A percentile compares a stretch with the other conserved stretches of the same genome.
Evolutionary conservation across 2,329 filamentous ascomycete species (phyloP).

Genomic region (Anthostomella pinea): DNA sequence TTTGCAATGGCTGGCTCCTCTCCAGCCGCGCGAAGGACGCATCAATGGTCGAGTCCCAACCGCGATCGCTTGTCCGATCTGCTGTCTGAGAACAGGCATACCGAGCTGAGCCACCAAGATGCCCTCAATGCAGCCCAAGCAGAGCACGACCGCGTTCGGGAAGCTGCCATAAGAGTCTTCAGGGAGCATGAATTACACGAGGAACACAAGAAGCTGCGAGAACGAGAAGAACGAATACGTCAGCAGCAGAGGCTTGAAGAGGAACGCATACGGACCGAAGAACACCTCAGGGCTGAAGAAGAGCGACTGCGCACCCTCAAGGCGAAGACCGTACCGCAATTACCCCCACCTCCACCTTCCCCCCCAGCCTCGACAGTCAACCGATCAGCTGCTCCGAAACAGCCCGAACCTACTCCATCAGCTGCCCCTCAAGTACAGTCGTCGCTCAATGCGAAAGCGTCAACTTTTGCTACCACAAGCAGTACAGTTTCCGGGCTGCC

Average conservation of each 20-base stretch:
- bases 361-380: constrained; percentile 1
- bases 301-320: constrained; percentile 46
- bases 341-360: no score
- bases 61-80: constrained; percentile 54
- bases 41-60: constrained; percentile 41
- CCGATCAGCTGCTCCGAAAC: not conserved
- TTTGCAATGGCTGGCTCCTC: constrained; percentile 44
- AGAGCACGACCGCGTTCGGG: constrained; percentile 64
- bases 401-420: not conserved
- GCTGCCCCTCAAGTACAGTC: constrained; percentile 1
- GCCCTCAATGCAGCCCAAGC: constrained; percentile 64
- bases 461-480: no score
- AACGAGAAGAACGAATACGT: constrained; percentile 38
- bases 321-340: constrained; percentile 43
- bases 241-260: constrained; percentile 45
- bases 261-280: constrained; percentile 44
- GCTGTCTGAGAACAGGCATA: constrained; percentile 60
- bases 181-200: constrained; percentile 46
- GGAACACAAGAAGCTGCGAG: constrained; percentile 31
- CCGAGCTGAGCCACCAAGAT: constrained; percentile 60
- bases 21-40: constrained; percentile 34
- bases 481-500: no score
- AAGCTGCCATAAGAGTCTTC: constrained; percentile 47
- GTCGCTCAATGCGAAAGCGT: constrained; percentile 1
- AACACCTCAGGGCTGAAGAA: constrained; percentile 45